phyloP scores from a whole-genome alignment of 148 eudicot species.

The Cornus controversa region DNA sequence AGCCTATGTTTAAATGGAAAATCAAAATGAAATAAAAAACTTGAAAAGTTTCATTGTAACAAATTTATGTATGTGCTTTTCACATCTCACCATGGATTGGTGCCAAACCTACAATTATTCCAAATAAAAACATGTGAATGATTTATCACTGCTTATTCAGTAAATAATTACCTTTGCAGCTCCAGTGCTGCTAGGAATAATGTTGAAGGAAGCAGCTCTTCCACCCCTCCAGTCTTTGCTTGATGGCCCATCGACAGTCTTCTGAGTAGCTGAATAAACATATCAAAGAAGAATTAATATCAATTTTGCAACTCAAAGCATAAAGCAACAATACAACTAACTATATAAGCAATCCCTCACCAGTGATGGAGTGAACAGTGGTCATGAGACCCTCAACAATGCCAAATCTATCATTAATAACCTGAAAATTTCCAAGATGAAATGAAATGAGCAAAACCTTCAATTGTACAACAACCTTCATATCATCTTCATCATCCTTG shows the following conservation, averaged over 20 bases:
- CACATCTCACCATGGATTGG: no score
- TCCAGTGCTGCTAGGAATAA: slow-evolving; percentile 79
- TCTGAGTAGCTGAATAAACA: slow-evolving; percentile 48
- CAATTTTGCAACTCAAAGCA: no score
- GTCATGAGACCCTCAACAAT: slow-evolving; percentile 24
- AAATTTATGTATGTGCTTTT: no score
- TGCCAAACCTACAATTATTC: no score
- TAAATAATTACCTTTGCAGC: slow-evolving; percentile 60
- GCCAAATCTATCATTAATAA: slow-evolving; percentile 59
- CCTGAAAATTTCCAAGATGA: slow-evolving; percentile 20
- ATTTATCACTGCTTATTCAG: no score
- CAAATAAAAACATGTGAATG: no score
- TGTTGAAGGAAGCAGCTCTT: slow-evolving; percentile 78
- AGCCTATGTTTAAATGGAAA: slow-evolving; percentile 35
- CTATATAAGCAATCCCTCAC: slow-evolving; percentile 14
- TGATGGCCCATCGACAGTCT: slow-evolving; percentile 78
- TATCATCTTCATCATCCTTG: no score
- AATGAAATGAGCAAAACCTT: no score
- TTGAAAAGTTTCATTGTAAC: no score
- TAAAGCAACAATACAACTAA: no score
- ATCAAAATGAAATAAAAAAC: no score
- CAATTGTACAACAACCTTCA: no score
- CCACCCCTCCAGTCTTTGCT: slow-evolving; percentile 80
- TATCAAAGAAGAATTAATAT: not conserved
- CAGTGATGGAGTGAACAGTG: slow-evolving; percentile 67